A percentile compares a stretch with the other conserved stretches of the same genome.
phyloP scores from a whole-genome alignment of 768 basidiomycete species.

The Botryobasidium botryosum region DNA sequence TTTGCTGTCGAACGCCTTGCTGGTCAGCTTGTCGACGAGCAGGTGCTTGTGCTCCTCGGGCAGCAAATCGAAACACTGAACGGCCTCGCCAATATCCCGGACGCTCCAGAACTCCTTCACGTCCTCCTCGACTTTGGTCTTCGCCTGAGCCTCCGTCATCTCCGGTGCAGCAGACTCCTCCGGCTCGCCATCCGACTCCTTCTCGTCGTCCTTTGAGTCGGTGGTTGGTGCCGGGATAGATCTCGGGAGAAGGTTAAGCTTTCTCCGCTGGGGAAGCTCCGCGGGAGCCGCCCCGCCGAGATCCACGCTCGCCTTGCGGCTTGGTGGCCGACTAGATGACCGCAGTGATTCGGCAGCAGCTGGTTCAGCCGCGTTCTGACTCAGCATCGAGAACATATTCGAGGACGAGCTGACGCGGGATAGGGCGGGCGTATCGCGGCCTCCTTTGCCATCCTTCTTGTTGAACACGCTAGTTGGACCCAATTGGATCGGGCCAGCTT shows the following conservation, averaged over 20 bases:
- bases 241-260: conserved; percentile 63
- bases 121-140: conserved; percentile 66
- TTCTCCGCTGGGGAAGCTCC: conserved; percentile 38
- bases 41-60: conserved; percentile 42
- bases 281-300: conserved; percentile 33
- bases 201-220: conserved; percentile 34
- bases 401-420: conserved; percentile 63
- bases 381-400: conserved; percentile 84
- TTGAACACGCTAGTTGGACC: conserved; percentile 76
- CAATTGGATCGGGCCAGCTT: conserved; percentile 47
- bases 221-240: conserved; percentile 43
- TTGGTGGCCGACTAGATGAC: conserved; percentile 31
- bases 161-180: conserved; percentile 14
- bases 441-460: conserved; percentile 43
- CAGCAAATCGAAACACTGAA: conserved; percentile 64
- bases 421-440: conserved; percentile 44
- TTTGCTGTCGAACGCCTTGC: conserved; percentile 63
- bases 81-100: conserved; percentile 74
- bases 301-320: conserved; percentile 36
- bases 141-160: conserved; percentile 51
- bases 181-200: conserved; percentile 24
- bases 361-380: conserved; percentile 37
- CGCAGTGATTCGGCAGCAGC: conserved; percentile 18
- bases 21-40: conserved; percentile 62
- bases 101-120: conserved; percentile 75